These are phyloP conservation scores for Pseudogymnoascus sp. DNA, from an alignment of 2,329 filamentous ascomycete species.

Conservation along the genomic window DNA sequence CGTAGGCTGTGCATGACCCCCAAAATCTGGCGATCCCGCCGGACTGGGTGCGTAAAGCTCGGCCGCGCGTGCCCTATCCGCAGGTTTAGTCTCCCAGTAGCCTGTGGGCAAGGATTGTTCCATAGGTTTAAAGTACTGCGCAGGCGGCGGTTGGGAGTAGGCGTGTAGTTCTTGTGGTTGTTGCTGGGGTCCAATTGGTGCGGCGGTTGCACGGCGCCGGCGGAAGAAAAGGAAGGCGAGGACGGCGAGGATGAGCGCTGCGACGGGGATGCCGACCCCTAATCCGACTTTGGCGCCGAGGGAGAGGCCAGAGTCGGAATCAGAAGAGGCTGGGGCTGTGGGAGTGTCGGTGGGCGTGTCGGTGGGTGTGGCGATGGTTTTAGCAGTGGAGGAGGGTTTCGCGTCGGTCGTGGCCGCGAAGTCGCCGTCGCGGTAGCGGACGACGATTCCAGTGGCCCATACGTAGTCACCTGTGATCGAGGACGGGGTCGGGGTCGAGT, in stretches of 20 bases:
- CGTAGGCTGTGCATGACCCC: neutral
- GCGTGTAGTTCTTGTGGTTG: neutral
- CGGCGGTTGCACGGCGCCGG: slow-evolving; percentile 18
- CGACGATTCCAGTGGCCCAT: neutral
- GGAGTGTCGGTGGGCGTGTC: neutral
- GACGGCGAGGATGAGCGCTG: slow-evolving; percentile 22
- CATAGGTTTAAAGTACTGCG: neutral
- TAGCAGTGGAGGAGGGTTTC: neutral
- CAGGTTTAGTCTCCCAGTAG: neutral
- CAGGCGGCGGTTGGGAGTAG: neutral
- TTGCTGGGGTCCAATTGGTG: neutral
- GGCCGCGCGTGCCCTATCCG: neutral
- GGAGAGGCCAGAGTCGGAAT: slow-evolving; percentile 15
- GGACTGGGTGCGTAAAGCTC: neutral
- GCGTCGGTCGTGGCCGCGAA: neutral
- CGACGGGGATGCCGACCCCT: slow-evolving; percentile 28
- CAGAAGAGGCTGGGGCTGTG: neutral
- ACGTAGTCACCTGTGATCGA: neutral
- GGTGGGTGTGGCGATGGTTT: neutral
- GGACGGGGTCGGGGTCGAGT: neutral
- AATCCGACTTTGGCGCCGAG: slow-evolving; percentile 26
- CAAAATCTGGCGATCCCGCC: neutral
- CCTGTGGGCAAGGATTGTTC: neutral
- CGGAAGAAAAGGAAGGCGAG: slow-evolving; percentile 28
- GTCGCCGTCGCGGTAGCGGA: neutral